Evolutionary conservation across 2,329 filamentous ascomycete species (phyloP).

Genomic region (Neospermospora avenae): DNA sequence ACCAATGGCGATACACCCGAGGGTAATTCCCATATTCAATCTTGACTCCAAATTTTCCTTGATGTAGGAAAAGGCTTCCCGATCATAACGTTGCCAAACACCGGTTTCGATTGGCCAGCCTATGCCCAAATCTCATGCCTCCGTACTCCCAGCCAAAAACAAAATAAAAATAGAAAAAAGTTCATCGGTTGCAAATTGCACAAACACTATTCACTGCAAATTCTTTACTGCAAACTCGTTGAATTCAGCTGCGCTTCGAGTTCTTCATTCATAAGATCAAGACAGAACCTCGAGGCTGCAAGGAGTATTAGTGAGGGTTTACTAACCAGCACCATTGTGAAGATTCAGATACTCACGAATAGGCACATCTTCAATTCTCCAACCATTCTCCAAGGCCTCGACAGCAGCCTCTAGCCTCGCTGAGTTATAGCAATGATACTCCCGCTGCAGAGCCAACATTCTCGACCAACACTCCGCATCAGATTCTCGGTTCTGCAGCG

Average conservation of each 20-base stretch:
- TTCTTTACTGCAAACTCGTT: background rate
- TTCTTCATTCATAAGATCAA: slow-evolving; percentile 34
- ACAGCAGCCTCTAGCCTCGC: slow-evolving; percentile 33
- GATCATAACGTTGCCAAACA: background rate
- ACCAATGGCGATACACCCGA: slow-evolving; percentile 4
- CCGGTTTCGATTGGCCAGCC: no score
- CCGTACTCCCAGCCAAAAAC: background rate
- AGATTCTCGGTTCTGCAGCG: slow-evolving; percentile 8
- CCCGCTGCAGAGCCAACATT: slow-evolving; percentile 32
- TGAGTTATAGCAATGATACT: slow-evolving; percentile 34
- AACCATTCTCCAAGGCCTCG: slow-evolving; percentile 30
- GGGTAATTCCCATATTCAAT: background rate
- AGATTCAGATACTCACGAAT: slow-evolving; percentile 26
- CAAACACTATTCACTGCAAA: background rate
- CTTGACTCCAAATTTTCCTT: background rate
- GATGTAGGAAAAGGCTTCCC: background rate
- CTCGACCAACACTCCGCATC: slow-evolving; percentile 31
- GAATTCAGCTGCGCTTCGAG: slow-evolving; percentile 26
- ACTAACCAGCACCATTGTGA: background rate
- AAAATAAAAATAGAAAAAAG: background rate
- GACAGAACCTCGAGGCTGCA: slow-evolving; percentile 32
- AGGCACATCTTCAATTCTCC: slow-evolving; percentile 23
- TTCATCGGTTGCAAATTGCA: no score
- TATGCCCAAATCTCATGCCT: background rate
- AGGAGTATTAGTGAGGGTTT: background rate